Evolutionary conservation across 169 alveolate genomes (phyloP).

Genomic region (Plasmodium inui): DNA sequence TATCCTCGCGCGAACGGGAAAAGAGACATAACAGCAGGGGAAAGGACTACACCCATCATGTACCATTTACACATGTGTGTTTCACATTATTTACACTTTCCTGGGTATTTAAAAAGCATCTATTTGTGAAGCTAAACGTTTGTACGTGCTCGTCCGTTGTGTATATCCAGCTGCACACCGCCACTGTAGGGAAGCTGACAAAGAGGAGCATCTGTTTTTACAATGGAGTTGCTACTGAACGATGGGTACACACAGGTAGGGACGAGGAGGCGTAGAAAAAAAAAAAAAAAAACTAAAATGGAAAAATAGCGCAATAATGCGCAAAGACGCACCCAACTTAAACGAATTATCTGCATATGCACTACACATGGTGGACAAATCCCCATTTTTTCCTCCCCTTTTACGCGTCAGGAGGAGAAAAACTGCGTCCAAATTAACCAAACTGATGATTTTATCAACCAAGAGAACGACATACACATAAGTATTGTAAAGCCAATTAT

Average conservation of each 20-base stretch:
- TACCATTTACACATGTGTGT: background rate
- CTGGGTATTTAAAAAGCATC: background rate
- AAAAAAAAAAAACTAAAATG: background rate
- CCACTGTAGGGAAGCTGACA: background rate
- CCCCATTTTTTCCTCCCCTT: background rate
- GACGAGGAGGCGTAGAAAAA: background rate
- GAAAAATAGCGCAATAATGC: background rate
- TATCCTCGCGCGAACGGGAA: background rate
- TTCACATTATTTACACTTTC: background rate
- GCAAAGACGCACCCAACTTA: background rate
- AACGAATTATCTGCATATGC: background rate
- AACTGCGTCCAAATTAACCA: conserved; percentile 6
- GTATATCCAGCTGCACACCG: background rate
- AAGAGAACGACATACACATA: conserved; percentile 62
- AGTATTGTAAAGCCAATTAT: conserved; percentile 68
- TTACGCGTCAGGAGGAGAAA: background rate
- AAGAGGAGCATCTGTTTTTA: background rate
- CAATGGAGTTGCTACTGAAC: background rate
- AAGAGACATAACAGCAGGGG: background rate
- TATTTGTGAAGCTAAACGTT: background rate
- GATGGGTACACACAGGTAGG: conserved; percentile 13
- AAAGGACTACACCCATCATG: background rate
- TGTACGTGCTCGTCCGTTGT: background rate
- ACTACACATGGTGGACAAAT: background rate
- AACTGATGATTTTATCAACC: conserved; percentile 48